Conservation (phyloP, 768 basidiomycete genomes). For the Rhizopogon vulgaris region DNA sequence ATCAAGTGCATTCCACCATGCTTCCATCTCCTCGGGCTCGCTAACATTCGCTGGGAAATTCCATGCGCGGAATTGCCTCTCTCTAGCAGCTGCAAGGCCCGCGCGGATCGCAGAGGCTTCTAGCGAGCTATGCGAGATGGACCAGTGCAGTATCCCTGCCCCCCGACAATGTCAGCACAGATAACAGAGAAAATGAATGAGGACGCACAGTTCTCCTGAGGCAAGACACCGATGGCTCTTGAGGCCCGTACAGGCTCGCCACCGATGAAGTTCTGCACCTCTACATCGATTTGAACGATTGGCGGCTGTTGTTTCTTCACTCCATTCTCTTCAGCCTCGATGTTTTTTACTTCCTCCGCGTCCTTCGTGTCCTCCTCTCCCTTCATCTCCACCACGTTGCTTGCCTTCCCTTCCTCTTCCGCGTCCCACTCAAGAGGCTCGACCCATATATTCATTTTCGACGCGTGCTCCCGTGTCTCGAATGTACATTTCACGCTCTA, state of each 20-base stretch:
- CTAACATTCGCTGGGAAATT: constrained; percentile 45
- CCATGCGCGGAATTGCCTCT: constrained; percentile 41
- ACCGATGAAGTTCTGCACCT: constrained; percentile 39
- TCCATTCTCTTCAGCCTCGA: neutral
- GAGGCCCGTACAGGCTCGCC: constrained; percentile 28
- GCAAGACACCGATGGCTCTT: constrained; percentile 27
- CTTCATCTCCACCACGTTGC: neutral
- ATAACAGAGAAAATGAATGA: neutral
- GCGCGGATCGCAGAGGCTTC: constrained; percentile 29
- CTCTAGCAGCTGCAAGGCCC: constrained; percentile 27
- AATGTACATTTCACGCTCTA: constrained; percentile 57
- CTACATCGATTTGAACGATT: constrained; percentile 55
- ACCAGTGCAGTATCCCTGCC: constrained; percentile 61
- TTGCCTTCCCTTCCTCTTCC: constrained; percentile 23
- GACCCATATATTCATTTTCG: constrained; percentile 57
- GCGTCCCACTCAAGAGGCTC: constrained; percentile 49
- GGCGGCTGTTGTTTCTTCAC: constrained; percentile 21
- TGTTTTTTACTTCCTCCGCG: neutral
- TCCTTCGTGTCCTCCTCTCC: neutral
- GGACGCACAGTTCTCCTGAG: constrained; percentile 6
- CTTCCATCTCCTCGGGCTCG: constrained; percentile 20
- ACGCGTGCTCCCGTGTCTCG: constrained; percentile 42
- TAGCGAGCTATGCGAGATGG: constrained; percentile 35
- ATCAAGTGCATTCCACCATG: constrained; percentile 25
- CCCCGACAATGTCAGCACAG: neutral